Conservation (phyloP, 192 early-diverging fungal species). For the Backusella macrospora region DNA sequence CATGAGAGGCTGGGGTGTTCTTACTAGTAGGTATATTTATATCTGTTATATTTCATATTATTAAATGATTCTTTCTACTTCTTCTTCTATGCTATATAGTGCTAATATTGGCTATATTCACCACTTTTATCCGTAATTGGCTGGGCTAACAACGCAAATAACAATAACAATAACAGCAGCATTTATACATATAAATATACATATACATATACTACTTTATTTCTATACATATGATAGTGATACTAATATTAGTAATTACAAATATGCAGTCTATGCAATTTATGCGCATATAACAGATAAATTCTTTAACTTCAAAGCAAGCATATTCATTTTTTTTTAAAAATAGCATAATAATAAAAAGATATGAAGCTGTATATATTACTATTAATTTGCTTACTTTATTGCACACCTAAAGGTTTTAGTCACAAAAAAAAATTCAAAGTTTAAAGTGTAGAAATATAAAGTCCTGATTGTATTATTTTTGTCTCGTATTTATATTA, state of each 20-base stretch:
- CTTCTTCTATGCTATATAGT: neutral
- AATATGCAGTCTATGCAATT: neutral
- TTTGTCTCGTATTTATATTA: no score
- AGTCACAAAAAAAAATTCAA: no score
- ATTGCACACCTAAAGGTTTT: neutral
- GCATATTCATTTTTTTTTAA: neutral
- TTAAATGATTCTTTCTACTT: neutral
- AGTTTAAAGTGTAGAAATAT: no score
- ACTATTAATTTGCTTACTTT: neutral
- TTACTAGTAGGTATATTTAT: neutral
- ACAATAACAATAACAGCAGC: neutral
- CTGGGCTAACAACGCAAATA: neutral
- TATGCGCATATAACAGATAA: no score
- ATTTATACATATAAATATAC: neutral
- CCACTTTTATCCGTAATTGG: neutral
- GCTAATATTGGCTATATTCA: neutral
- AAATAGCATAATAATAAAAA: neutral
- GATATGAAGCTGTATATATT: neutral
- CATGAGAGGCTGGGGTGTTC: slow-evolving; percentile 10
- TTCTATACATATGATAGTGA: neutral
- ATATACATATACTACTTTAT: neutral
- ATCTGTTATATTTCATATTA: neutral
- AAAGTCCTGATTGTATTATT: no score
- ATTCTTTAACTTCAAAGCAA: no score
- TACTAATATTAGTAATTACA: neutral